Base-by-base conservation (phyloP, 805 yeast species). In the Candida sithepensis region DNA sequence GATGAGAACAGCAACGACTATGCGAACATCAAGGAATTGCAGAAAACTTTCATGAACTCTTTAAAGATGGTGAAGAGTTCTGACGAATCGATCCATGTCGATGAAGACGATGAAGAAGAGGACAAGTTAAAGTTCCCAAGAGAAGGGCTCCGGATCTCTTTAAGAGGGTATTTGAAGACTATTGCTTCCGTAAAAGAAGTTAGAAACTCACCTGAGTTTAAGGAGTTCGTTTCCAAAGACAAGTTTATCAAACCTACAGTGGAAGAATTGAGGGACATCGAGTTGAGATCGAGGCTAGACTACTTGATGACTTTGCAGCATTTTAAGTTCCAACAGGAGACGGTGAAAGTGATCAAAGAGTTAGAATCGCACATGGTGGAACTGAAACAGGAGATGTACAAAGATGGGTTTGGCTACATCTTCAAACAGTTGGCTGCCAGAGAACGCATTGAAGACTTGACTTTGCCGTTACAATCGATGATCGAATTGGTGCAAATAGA, bases 401-500 rank as follows among this genome's bases (percentile, higher is more conserved):
- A 43, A 12, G 70, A 71, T 28, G 90, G 91, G 3, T 65, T 91
- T 20, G 66, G 78, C 2, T 69, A 74, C 18, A 63, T 92, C 10
- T 83, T 92, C 54, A 59, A 72, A 24, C 96, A 89, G 56, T 70
- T 94, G 22, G 84, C 85, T 45, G 61, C 64, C 3, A 76, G 82
- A 36, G 63, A 69, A 0, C 70, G 68, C 13, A 74, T 87, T 6
- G 66, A 67, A 12, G 79, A 85, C 8, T 69, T 89, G 42, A 79
- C 92, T 5, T 85, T 86, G 2, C 72, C 86, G 34, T 70, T 90
- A 39, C 73, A 74, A 52, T 77, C 87, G 42, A 83, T 91, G 53
- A 72, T 88, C 38, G 89, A 87, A 55, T 85, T 96, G 88, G 78
- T 85, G 50, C 81, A 89, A 51, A 78, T 92, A 10, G 92, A 90